A percentile compares a stretch with the other conserved stretches of the same genome.
phyloP scores from a whole-genome alignment of 306 rosid species.

The Macrotyloma uniflorum region DNA sequence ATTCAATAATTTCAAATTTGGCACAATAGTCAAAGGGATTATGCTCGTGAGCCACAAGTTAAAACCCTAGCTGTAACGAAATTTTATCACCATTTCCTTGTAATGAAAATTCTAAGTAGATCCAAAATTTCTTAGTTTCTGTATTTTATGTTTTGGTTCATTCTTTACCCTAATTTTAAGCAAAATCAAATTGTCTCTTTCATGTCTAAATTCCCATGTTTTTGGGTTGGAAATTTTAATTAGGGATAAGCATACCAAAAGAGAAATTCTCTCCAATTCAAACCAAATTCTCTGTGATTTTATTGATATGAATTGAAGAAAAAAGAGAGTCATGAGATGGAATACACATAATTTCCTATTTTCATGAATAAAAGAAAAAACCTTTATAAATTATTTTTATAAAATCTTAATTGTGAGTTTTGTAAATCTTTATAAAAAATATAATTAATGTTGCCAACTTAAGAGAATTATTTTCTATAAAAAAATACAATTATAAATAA shows the following conservation, averaged over 20 bases:
- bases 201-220: conserved; percentile 24
- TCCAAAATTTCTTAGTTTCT: conserved; percentile 5
- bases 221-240: conserved; percentile 31
- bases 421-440: too few species aligned
- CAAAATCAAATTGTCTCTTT: conserved; percentile 34
- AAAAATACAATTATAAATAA: too few species aligned
- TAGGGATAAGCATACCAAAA: too few species aligned
- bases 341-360: not conserved
- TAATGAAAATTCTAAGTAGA: not conserved
- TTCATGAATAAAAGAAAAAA: too few species aligned
- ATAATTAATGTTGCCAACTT: too few species aligned
- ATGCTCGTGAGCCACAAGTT: conserved; percentile 6
- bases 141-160: not conserved
- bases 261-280: too few species aligned
- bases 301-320: not conserved
- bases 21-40: conserved; percentile 15
- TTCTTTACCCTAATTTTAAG: not conserved
- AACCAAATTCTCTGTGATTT: too few species aligned
- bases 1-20: conserved; percentile 30
- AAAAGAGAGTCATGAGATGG: not conserved
- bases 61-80: too few species aligned
- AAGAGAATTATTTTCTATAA: too few species aligned
- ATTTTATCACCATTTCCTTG: not conserved
- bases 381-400: too few species aligned
- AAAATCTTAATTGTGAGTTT: too few species aligned